These are phyloP conservation scores for Fusarium globosum DNA, from an alignment of 2,329 filamentous ascomycete genomes.

Conservation along the genomic window DNA sequence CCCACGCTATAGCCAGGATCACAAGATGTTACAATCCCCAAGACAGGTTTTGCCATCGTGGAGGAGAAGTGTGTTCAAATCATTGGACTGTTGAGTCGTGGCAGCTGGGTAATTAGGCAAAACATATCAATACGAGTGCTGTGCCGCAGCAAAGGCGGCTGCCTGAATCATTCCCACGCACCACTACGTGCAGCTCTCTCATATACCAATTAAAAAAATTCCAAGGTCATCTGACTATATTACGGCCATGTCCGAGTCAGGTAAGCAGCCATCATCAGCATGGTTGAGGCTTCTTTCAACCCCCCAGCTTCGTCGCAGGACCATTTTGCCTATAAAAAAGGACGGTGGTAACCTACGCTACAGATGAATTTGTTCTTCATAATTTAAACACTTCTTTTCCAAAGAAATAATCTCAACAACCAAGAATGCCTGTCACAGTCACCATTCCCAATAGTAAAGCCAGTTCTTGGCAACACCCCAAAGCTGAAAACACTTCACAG, in stretches of 20 bases:
- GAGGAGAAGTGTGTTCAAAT: too few relatives aligned
- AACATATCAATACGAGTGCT: not conserved
- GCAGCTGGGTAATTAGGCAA: too few relatives aligned
- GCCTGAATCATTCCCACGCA: not conserved
- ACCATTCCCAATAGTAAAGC: not conserved
- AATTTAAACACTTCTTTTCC: accelerated
- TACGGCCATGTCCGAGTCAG: too few relatives aligned
- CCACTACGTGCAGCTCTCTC: too few relatives aligned
- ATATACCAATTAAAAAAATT: too few relatives aligned
- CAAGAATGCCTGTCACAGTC: not conserved
- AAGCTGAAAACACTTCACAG: not conserved
- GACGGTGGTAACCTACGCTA: accelerated
- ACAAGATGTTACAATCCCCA: too few relatives aligned
- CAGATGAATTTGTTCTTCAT: accelerated
- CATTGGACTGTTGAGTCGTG: too few relatives aligned
- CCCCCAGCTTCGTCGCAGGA: accelerated
- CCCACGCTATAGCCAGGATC: too few relatives aligned
- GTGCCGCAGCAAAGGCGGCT: not conserved
- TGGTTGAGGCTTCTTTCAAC: too few relatives aligned
- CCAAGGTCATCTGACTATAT: too few relatives aligned
- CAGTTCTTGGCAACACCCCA: not conserved
- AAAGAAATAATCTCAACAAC: accelerated
- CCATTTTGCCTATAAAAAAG: not conserved
- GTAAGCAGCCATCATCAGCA: too few relatives aligned
- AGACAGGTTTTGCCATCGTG: too few relatives aligned